Evolutionary conservation across 1,139 yeast genomes (phyloP), one percentile per base, ranked within the genome.

Genomic region (Blastobotrys serpentis): DNA sequence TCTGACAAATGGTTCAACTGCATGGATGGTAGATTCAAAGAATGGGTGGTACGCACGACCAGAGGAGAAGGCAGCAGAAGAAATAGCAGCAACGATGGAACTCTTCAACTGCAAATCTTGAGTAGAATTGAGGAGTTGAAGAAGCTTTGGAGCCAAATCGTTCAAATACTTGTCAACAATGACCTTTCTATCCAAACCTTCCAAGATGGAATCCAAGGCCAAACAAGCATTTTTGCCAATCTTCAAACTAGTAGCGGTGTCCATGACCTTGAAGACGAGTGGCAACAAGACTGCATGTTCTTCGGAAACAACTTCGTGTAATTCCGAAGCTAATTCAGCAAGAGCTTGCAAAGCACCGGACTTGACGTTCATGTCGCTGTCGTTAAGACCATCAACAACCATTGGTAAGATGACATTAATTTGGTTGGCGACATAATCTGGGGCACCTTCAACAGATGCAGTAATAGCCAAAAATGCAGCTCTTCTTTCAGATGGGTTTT

Each of bases 51-150:
- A 92, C 37, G 85, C 78, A 62, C 84, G 84, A 68, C 97, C 96
- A 46, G 96, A 82, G 49, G 98, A 95, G 63, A 84, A 89, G 36
- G 98, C 98, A 53, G 96, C 88, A 34, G 98, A 89, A 49, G 98
- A 98, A 65, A 92, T 86, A 33, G 98, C 97, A 49, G 96, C 86
- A 51, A 92, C 96, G 62, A 92, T 86, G 47, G 95, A 86, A 44
- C 92, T 78, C 72, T 86, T 87, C 65, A 92, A 78, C 42, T 85
- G 77, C 33, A 88, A 74, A 52, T 80, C 77, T 58, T 79, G 77
- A 40, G 76, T 68, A 34, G 84, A 81, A 58, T 75, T 74, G 62
- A 92, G 79, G 85, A 92, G 84, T 52, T 78, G 81, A 74, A 89
- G 82, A 59, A 94, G 77, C 64, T 90, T 86, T 70, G 87, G 87